Base-by-base conservation (phyloP, 2,329 filamentous ascomycete species). In the Curvularia sp. region DNA sequence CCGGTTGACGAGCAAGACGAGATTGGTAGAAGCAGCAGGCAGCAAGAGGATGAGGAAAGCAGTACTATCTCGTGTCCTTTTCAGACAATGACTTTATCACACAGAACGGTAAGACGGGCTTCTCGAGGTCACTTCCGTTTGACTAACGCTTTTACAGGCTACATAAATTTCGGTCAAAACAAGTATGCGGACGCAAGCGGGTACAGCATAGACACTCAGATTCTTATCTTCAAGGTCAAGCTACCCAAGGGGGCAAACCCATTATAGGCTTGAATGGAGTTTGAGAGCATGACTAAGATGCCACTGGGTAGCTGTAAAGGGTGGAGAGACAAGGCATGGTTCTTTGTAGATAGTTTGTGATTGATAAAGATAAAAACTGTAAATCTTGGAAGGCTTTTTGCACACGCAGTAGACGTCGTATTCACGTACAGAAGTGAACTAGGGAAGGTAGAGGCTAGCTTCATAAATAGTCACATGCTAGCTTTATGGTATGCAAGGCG, bases 51-150 rank as follows among this genome's bases (percentile, higher is more conserved):
- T 10, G 56, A 56, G 5, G 85, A 26, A 85, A 89, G 71, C 87
- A 90, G 75, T 91, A 86, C 74, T 91, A 87, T 69, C 71, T 92
- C 33, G 85, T 92, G 61, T 85, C 83, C 12, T 76, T 90, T 49
- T 89, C 85, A 56, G 89, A 92, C 67, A 90, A 92, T 69, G 89
- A 92, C 73, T 91, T 91, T 66, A 87, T 92, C 56, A 91, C 89
- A 0, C 88, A 91, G 73, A 80, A 91, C 72, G 88, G 86, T 80
- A 69, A 63, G 77, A 67, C 1, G 15, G 15, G 9, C 5, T 42
- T 8, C 24, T 15, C 2, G 9, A 35, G 31, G 7, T 15, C 41
- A 20, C 0, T 38, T 2, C 0, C 10, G 31, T 10, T 55, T 12
- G 22, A 30, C 50, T 58, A 51, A 54, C 68, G 63, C 28, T 1